Evolutionary conservation across 352 stramenopile species (phyloP), one percentile per base, ranked within the genome.

Genomic region (Phytophthora hibernalis): DNA sequence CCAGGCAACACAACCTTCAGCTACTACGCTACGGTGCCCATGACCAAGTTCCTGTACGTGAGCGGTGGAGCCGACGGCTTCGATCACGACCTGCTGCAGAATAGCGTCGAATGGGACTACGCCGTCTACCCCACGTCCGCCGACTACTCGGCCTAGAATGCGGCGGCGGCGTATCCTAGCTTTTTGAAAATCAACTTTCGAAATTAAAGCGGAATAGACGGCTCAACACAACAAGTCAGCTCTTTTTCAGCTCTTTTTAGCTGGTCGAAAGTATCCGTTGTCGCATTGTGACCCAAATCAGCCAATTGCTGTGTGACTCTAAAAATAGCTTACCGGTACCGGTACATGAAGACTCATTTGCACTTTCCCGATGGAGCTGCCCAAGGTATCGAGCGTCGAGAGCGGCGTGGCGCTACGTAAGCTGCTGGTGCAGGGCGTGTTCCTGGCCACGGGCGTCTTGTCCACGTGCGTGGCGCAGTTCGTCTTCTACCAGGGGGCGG

Each of bases 401-500:
- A 40, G 20, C 20, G 26, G 44, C 13, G 45, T 51, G 0, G 44
- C 55, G 37, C 38, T 68, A 40, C 50, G 37, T 1, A 76, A 71
- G 43, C 20, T 77, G 40, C 6, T 67, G 22, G 80, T 91, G 37
- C 86, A 94, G 70, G 70, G 65, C 42, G 72, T 95, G 0, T 95
- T 95, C 70, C 76, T 95, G 5, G 73, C 76, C 70, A 95, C 87
- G n/a, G 87, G 87, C 43, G 84, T 95, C 5, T 83, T 93, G 60
- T 95, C 87, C 26, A 95, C 87, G 20, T 95, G 87, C 58, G 78
- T 83, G n/a, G 85, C 85, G 54, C 87, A 95, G 74, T 92, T 82
- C 64, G 73, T 93, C 16, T 95, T 94, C 63, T 95, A 95, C 62
- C 83, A 93, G 50, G 87, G 87, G 38, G 87, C 87, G 7, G 83